Evolutionary conservation across 2,329 filamentous ascomycete genomes (phyloP), one percentile per base, ranked within the genome.

Genomic region (Karstenula rhodostoma): DNA sequence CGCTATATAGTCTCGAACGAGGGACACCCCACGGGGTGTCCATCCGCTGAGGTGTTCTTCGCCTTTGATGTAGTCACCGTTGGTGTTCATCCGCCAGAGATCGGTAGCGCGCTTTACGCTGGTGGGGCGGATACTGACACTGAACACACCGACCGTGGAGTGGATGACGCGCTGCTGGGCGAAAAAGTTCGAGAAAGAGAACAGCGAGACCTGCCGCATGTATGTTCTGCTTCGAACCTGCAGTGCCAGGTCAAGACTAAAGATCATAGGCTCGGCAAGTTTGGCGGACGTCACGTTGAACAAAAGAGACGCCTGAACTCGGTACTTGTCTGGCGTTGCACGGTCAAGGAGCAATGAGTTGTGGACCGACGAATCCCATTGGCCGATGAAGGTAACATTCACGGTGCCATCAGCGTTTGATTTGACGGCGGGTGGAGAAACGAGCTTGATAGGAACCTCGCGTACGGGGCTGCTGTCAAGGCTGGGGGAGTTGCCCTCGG

Each of bases 301-400:
- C 17, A 87, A 86, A 12, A 98, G 82, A 0, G 90, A 89, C 79
- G 97, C 89, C 77, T 97, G 94, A 22, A 99, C 91, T 46, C 91
- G 90, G 77, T 95, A 94, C 74, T 93, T 95, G 61, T 97, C 94
- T n/a, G 92, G 87, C 1, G 95, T 98, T 1, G 92, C 90, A 27
- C 94, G 89, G 78, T 99, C 94, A n/a, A 99, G 87, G 15, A 98
- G 84, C n/a, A 96, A 83, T 6, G 95, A 97, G 64, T 89, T 89
- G 77, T 99, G 95, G 67, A 95, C 84, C 71, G 93, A 96, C 0
- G 94, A 97, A 75, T 99, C 95, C 95, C 95, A 99, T 73, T 98
- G 94, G 0, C 91, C 93, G n/a, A 90, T 86, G 46, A 98, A 84
- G 1, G 90, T 94, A 40, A 97, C 89, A 74, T 90, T 93, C 37